Evolutionary conservation across 345 rosid genomes (phyloP), one percentile per base, ranked within the genome.

Genomic region (Moringa oleifera): DNA sequence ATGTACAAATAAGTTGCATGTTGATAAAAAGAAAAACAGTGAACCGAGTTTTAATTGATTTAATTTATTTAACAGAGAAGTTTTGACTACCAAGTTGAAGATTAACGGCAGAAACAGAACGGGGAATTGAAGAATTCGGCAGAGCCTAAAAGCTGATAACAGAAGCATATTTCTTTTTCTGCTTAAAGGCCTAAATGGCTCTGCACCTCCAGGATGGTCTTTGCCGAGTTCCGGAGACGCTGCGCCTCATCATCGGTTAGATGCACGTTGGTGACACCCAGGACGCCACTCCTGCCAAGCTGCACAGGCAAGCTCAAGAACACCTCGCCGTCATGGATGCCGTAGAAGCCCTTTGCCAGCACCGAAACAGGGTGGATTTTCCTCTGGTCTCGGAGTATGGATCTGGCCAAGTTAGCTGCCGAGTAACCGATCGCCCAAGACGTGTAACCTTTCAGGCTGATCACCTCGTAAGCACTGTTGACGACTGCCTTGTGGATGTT

Each of bases 351-450:
- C 51, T 82, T 86, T 0, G 98, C 90, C 20, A 90, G 91, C 18
- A 93, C 96, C 0, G 98, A 79, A 25, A 93, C 95, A 0, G 98
- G 95, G 55, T 93, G 98, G 72, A 93, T 86, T 70, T 75, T 85
- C 56, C 94, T 83, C 84, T 93, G 98, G 77, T 93, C 81, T n/a
- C 98, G 68, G 21, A 90, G 75, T 20, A 93, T 62, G 47, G 89
- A 70, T 0, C 91, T 75, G 41, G 97, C 96, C 69, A 93, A 69
- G 67, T 55, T 90, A 11, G 97, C 94, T 2, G 78, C 98, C 0
- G 98, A 93, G 78, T 90, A 90, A 19, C 98, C 98, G 46, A 90
- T 93, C 17, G 98, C 98, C 98, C 97, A 90, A n/a, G 96, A 87
- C 8, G 98, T 93, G 79, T 90, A 93, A 20, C 98, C 97, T 62